phyloP scores from a whole-genome alignment of 2,329 filamentous ascomycete species.

The Aspergillus oerlinghausenensis region DNA sequence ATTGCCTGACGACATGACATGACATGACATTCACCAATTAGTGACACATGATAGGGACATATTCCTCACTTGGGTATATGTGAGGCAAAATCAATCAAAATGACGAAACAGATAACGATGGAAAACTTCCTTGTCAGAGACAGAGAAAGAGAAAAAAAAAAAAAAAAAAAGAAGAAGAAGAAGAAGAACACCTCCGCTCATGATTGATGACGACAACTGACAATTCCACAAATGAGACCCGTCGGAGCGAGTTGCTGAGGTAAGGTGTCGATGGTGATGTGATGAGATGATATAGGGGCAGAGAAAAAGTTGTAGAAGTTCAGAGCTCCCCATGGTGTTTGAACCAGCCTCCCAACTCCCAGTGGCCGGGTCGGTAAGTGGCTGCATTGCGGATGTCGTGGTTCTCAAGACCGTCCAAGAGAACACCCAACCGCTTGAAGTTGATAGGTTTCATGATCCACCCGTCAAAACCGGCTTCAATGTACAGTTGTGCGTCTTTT shows the following conservation, averaged over 20 bases:
- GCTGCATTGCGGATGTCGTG: conserved; percentile 55
- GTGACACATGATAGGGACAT: background rate
- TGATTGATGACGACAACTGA: background rate
- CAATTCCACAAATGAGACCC: background rate
- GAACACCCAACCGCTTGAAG: conserved; percentile 65
- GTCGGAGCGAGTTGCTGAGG: background rate
- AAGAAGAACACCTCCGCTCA: background rate
- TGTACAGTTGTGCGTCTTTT: conserved; percentile 62
- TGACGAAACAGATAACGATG: background rate
- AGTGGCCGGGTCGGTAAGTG: conserved; percentile 67
- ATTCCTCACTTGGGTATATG: background rate
- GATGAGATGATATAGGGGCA: background rate
- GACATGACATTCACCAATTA: background rate
- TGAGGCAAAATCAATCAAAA: background rate
- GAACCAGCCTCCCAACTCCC: conserved; percentile 89
- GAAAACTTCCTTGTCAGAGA: background rate
- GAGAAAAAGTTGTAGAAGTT: conserved; percentile 10
- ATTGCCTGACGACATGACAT: background rate
- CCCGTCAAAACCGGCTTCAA: conserved; percentile 76
- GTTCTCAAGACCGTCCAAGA: conserved; percentile 67
- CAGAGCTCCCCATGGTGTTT: conserved; percentile 12
- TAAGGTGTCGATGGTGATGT: background rate
- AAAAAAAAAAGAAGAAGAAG: no score
- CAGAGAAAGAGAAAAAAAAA: no score
- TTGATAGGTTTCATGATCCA: conserved; percentile 90